These are phyloP conservation scores for Phytophthora boehmeriae DNA, from an alignment of 352 stramenopile species.

Conservation along the genomic window DNA sequence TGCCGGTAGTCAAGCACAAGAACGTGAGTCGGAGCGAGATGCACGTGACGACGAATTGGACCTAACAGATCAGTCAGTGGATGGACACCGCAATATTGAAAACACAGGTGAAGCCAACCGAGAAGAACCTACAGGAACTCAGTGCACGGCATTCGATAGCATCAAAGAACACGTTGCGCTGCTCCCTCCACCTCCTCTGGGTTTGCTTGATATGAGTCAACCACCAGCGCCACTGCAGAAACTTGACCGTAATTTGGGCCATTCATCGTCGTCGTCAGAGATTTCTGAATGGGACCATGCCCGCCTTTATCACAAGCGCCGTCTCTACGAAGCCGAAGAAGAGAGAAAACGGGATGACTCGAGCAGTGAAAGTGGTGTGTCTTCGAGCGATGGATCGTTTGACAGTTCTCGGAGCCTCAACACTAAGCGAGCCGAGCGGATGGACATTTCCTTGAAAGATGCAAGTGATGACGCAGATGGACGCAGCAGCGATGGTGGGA, in stretches of 20 bases:
- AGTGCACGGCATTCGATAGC: conserved; percentile 21
- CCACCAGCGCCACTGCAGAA: conserved; percentile 36
- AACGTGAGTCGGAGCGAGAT: neutral
- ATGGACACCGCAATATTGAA: conserved; percentile 14
- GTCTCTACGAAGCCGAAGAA: conserved; percentile 24
- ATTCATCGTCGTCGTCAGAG: conserved; percentile 11
- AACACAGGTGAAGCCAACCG: neutral
- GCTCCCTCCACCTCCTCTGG: conserved; percentile 44
- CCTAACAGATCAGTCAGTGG: neutral
- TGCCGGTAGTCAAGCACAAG: neutral
- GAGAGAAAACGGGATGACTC: conserved; percentile 33
- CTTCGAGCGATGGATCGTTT: conserved; percentile 9
- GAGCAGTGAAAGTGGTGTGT: conserved; percentile 15
- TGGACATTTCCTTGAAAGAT: conserved; percentile 24
- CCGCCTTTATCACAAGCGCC: neutral
- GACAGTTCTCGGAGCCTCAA: conserved; percentile 13
- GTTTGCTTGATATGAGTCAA: conserved; percentile 53
- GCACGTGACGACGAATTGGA: neutral
- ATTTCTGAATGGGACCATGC: neutral
- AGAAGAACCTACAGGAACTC: neutral
- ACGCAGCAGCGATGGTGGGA: conserved; percentile 2
- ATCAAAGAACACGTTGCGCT: conserved; percentile 30
- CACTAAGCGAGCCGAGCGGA: conserved; percentile 21
- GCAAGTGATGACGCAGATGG: conserved; percentile 2
- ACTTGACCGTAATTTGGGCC: neutral